phyloP scores from a whole-genome alignment of 495 filamentous ascomycete genomes.

The Aspergillus mulundensis region DNA sequence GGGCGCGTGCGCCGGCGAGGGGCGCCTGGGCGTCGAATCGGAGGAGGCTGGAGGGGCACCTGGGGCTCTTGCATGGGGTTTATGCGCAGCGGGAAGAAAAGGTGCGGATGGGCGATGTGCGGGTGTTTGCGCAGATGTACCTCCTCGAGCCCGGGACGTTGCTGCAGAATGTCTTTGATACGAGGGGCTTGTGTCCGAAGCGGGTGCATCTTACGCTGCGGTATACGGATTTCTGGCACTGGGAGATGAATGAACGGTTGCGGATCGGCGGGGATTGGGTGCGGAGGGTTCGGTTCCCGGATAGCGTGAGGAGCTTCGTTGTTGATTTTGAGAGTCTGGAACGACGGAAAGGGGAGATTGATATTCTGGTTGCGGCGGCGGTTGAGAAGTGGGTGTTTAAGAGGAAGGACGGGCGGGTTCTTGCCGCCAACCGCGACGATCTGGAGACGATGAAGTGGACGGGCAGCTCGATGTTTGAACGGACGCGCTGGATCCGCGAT shows the following conservation, averaged over 20 bases:
- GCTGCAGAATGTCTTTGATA: constrained; percentile 16
- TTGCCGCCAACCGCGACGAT: constrained; percentile 13
- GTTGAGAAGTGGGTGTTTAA: constrained; percentile 25
- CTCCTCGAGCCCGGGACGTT: constrained; percentile 13
- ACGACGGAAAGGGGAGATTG: constrained; percentile 24
- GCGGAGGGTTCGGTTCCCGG: constrained; percentile 19
- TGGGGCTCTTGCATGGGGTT: constrained; percentile 10
- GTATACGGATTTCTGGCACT: constrained; percentile 30
- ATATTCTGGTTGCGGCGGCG: constrained; percentile 19
- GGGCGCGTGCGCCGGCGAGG: constrained; percentile 11
- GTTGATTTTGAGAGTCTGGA: constrained; percentile 30
- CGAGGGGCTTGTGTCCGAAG: constrained; percentile 18
- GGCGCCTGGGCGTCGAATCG: background rate
- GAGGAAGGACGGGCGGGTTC: constrained; percentile 16
- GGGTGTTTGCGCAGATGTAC: constrained; percentile 25
- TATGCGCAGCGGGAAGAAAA: constrained; percentile 2
- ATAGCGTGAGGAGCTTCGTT: constrained; percentile 18
- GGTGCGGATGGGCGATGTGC: constrained; percentile 8
- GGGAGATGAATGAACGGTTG: constrained; percentile 21
- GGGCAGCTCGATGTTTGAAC: constrained; percentile 22
- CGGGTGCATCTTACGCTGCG: constrained; percentile 25
- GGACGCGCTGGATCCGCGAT: constrained; percentile 23
- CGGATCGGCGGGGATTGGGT: constrained; percentile 23
- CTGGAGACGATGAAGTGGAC: constrained; percentile 22
- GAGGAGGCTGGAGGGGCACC: constrained; percentile 8